phyloP scores from a whole-genome alignment of 2,329 filamentous ascomycete genomes.

The Pyrenochaeta sp. region DNA sequence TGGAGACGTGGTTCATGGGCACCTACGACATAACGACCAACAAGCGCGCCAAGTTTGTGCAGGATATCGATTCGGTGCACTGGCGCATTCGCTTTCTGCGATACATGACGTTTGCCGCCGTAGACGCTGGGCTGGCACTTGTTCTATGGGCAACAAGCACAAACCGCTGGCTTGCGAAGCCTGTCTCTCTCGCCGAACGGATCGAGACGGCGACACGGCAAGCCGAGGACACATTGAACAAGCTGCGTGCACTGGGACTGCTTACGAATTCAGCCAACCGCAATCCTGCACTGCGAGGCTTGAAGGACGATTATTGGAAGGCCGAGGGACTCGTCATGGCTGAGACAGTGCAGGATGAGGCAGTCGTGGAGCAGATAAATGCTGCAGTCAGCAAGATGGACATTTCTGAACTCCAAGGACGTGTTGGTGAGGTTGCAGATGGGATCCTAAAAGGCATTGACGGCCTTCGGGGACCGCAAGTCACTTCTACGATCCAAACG shows the following conservation, averaged over 20 bases:
- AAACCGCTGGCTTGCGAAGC: constrained; percentile 75
- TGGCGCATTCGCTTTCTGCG: constrained; percentile 73
- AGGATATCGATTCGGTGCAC: constrained; percentile 73
- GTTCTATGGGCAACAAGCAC: constrained; percentile 80
- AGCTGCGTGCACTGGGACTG: constrained; percentile 75
- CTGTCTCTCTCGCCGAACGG: constrained; percentile 69
- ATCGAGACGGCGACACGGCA: constrained; percentile 66
- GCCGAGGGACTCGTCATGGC: constrained; percentile 76
- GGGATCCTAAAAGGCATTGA: constrained; percentile 44
- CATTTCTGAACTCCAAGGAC: constrained; percentile 65
- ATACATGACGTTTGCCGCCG: constrained; percentile 66
- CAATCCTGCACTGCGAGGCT: constrained; percentile 72
- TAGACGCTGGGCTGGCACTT: constrained; percentile 70
- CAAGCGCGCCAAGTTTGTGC: constrained; percentile 63
- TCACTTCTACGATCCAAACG: constrained; percentile 8
- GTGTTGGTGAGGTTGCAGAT: constrained; percentile 63
- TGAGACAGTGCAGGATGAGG: constrained; percentile 79
- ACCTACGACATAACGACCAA: constrained; percentile 73
- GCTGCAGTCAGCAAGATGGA: constrained; percentile 71
- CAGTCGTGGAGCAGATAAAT: constrained; percentile 75
- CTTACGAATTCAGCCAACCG: constrained; percentile 80
- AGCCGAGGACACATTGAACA: constrained; percentile 68
- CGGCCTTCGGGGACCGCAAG: constrained; percentile 20
- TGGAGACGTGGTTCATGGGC: constrained; percentile 71
- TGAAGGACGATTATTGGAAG: constrained; percentile 78